phyloP scores from a whole-genome alignment of 208 protist species.

The Entamoeba moshkovskii region DNA sequence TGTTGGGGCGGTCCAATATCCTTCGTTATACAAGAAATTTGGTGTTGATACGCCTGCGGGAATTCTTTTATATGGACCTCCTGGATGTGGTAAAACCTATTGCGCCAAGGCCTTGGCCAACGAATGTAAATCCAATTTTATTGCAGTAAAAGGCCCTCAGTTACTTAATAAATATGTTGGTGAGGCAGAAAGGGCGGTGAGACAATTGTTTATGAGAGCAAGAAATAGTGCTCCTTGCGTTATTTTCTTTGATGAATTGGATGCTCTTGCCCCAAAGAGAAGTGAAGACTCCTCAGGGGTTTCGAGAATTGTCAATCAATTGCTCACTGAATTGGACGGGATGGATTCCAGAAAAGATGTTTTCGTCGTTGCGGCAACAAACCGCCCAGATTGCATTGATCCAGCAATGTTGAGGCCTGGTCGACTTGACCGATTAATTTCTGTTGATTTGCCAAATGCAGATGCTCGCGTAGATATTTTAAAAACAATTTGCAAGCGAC shows the following conservation, averaged over 20 bases:
- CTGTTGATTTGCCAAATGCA: slow-evolving; percentile 72
- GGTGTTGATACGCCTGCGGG: slow-evolving; percentile 66
- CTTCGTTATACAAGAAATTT: slow-evolving; percentile 44
- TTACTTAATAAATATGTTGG: slow-evolving; percentile 89
- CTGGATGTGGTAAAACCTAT: slow-evolving; percentile 60
- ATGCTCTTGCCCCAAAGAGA: slow-evolving; percentile 76
- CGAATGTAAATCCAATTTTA: slow-evolving; percentile 78
- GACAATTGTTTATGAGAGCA: slow-evolving; percentile 75
- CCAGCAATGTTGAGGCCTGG: slow-evolving; percentile 85
- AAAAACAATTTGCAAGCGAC: slow-evolving; percentile 49
- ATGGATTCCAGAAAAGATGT: slow-evolving; percentile 61
- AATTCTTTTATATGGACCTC: slow-evolving; percentile 88
- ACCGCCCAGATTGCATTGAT: slow-evolving; percentile 92
- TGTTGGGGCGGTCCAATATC: slow-evolving; percentile 25
- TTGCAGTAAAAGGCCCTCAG: slow-evolving; percentile 82
- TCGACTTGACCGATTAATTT: slow-evolving; percentile 81
- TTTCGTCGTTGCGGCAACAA: slow-evolving; percentile 91
- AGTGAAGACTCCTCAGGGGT: slow-evolving; percentile 54
- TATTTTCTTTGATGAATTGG: slow-evolving; percentile 98
- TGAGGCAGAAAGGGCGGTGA: slow-evolving; percentile 88
- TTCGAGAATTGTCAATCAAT: slow-evolving; percentile 91
- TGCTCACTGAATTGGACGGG: slow-evolving; percentile 97
- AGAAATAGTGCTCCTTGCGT: slow-evolving; percentile 74
- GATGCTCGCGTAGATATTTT: slow-evolving; percentile 66
- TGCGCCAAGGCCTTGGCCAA: slow-evolving; percentile 55